phyloP scores from a whole-genome alignment of 2,329 filamentous ascomycete genomes.

The Xylariaceae sp. region DNA sequence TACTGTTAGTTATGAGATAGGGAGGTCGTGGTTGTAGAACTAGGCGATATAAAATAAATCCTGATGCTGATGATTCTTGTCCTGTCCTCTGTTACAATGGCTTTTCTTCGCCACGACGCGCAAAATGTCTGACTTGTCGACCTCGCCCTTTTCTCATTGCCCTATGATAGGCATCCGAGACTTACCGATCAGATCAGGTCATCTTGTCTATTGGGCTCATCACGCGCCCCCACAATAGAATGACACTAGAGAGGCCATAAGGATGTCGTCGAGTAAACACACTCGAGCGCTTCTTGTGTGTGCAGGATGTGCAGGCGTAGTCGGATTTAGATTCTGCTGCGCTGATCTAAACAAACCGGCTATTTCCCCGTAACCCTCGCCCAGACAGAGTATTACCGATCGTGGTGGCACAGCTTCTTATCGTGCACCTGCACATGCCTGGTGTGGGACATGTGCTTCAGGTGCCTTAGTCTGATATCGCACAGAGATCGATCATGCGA shows the following conservation, averaged over 20 bases:
- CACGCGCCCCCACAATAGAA: conserved; percentile 11
- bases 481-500: conserved; percentile 23
- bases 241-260: conserved; percentile 7
- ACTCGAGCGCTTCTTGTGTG: conserved; percentile 1
- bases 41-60: conserved; percentile 1
- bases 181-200: conserved; percentile 14
- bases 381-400: conserved; percentile 9
- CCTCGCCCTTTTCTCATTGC: conserved; percentile 4
- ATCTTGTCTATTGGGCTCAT: conserved; percentile 16
- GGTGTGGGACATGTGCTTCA: conserved; percentile 15
- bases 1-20: conserved; percentile 9
- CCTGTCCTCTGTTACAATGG: background rate
- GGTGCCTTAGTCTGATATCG: conserved; percentile 16
- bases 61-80: background rate
- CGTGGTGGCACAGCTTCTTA: conserved; percentile 17
- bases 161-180: conserved; percentile 2
- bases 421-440: conserved; percentile 14
- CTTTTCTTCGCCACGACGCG: conserved; percentile 6
- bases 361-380: conserved; percentile 1
- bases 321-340: conserved; percentile 12
- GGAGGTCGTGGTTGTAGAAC: conserved; percentile 7
- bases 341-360: conserved; percentile 9
- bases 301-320: conserved; percentile 5
- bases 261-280: conserved; percentile 4
- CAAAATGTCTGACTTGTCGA: conserved; percentile 4